phyloP scores from a whole-genome alignment of 768 basidiomycete genomes.

The Rhizopogon vesiculosus region DNA sequence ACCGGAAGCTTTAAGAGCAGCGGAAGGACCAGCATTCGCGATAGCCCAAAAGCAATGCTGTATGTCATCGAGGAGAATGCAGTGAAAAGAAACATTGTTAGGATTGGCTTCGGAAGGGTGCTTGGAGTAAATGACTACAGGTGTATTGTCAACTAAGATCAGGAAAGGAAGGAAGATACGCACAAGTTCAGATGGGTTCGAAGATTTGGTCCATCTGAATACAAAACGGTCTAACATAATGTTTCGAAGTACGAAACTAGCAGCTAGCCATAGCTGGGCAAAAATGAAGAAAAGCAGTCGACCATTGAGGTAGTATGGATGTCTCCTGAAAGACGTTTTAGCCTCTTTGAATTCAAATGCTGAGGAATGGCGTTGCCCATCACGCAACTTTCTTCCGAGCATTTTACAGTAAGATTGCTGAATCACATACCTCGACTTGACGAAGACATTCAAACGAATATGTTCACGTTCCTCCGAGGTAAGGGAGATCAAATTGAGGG shows the following conservation, averaged over 20 bases:
- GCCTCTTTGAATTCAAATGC: not conserved
- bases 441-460: constrained; percentile 49
- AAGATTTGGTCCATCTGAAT: constrained; percentile 35
- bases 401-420: not conserved
- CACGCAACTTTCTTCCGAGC: constrained; percentile 8
- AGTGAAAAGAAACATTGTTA: constrained; percentile 39
- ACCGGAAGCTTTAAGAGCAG: constrained; percentile 52
- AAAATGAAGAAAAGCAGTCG: constrained; percentile 55
- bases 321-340: constrained; percentile 43
- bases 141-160: not conserved
- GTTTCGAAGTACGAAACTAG: constrained; percentile 48
- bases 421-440: constrained; percentile 53
- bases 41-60: constrained; percentile 39
- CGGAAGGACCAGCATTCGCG: constrained; percentile 46
- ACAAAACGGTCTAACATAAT: constrained; percentile 60
- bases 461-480: constrained; percentile 27
- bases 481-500: constrained; percentile 38
- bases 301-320: constrained; percentile 71
- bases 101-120: constrained; percentile 18
- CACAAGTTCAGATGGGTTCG: constrained; percentile 13
- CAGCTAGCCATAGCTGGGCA: constrained; percentile 45
- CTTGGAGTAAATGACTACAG: constrained; percentile 15
- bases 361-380: not conserved
- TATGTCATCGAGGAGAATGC: constrained; percentile 34
- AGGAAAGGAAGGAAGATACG: not conserved